Conservation (phyloP, 139 green algal genomes). For the Chlorella sp. region DNA sequence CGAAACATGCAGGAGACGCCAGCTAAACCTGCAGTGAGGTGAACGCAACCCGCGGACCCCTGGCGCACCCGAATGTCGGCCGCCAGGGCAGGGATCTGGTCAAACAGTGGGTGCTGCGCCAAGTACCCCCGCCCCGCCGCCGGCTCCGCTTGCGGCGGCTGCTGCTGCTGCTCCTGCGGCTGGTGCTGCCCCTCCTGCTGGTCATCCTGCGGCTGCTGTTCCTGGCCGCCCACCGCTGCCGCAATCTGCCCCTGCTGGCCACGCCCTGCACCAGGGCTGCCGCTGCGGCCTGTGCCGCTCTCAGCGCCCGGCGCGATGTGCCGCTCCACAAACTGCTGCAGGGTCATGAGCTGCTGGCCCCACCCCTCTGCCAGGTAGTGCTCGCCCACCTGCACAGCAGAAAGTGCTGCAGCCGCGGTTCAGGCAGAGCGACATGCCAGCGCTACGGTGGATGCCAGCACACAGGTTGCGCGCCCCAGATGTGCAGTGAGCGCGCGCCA, state of each 20-base stretch:
- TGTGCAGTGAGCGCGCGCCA: no score
- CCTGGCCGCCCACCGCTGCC: no score
- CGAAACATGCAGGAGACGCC: no score
- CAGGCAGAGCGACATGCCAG: no score
- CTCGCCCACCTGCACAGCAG: slow-evolving; percentile 79
- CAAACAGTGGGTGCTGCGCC: slow-evolving; percentile 94
- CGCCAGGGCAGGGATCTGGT: slow-evolving; percentile 86
- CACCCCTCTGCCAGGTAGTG: slow-evolving; percentile 89
- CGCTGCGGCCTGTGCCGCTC: no score
- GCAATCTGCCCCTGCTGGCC: background rate
- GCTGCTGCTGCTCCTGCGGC: slow-evolving; percentile 11
- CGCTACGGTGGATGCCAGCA: no score
- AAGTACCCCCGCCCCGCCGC: slow-evolving; percentile 74
- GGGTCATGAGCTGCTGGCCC: slow-evolving; percentile 86
- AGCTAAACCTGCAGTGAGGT: no score
- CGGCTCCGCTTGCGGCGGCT: background rate
- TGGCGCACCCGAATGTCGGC: slow-evolving; percentile 75
- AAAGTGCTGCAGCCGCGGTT: no score
- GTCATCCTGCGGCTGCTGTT: background rate
- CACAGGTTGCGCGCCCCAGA: no score
- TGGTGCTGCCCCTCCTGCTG: background rate
- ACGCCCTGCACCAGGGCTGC: background rate
- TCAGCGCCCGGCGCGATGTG: slow-evolving; percentile 61
- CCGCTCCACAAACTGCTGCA: slow-evolving; percentile 78
- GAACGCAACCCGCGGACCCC: no score